Evolutionary conservation across 345 rosid species (phyloP).

Genomic region (Eucalyptus pauciflora): DNA sequence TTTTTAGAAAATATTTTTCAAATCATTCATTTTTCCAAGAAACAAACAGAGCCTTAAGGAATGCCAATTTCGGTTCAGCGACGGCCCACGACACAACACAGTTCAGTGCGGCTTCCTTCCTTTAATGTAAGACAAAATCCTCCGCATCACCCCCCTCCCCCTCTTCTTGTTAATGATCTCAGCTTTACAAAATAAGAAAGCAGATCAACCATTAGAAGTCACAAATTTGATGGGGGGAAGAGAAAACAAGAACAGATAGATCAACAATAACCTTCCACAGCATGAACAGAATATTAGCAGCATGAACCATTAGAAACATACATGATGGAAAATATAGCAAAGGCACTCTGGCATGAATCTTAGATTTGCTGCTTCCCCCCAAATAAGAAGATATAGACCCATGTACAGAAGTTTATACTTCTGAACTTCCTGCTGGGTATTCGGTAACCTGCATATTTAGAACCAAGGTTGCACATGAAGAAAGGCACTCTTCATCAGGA

Average conservation of each 20-base stretch:
- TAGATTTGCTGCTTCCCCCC: conserved; percentile 99
- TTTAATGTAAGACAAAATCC: too few relatives aligned
- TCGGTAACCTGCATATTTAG: conserved; percentile 62
- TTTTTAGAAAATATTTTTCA: too few relatives aligned
- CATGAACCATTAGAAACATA: conserved; percentile 19
- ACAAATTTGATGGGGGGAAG: neutral
- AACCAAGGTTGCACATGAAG: neutral
- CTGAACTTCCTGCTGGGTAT: conserved; percentile 96
- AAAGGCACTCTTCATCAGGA: neutral
- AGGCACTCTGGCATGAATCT: conserved; percentile 99
- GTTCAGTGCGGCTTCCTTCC: too few relatives aligned
- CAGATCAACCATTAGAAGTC: neutral
- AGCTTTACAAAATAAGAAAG: neutral
- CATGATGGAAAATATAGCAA: conserved; percentile 96
- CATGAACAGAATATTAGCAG: neutral
- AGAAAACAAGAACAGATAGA: neutral
- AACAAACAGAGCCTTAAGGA: too few relatives aligned
- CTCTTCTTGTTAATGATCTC: neutral
- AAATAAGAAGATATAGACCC: conserved; percentile 91
- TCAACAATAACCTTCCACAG: neutral
- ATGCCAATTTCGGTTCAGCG: neutral
- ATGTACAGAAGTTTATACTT: conserved; percentile 83
- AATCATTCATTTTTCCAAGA: too few relatives aligned
- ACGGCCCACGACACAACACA: neutral
- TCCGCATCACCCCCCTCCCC: too few relatives aligned